Base-by-base conservation (phyloP, 106 monocot species). In the Allium cepa region DNA sequence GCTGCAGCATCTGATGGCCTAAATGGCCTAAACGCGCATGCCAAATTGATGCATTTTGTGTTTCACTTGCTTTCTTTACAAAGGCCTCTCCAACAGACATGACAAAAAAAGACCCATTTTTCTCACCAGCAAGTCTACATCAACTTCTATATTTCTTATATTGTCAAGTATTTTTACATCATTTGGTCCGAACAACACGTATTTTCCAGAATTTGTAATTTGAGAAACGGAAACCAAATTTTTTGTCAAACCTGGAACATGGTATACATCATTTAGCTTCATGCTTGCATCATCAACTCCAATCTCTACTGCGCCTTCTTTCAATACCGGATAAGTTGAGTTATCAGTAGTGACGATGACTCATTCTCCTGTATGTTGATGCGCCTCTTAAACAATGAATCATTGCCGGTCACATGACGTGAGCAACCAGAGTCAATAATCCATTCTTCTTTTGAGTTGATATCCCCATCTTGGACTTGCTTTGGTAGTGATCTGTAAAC, bases 221-320 rank as follows among this genome's bases (percentile, higher is more conserved):
- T 69, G 56, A 69, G 56, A 69, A 69, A 67, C 67, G 53, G 50
- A 69, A 56, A 56, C 28, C 12, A 67, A 26, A 53, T 50, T 69
- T 56, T 69, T 69, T 45, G 26, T 69, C 56, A 69, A 69, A 56
- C 50, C 28, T 69, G 69, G 69, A 69, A 69, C 69, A 69, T 56
- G 56, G 57, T 69, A 69, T 10, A 56, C 69, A 56, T 69, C 69
- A 14, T 69, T 55, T 14, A 69, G 17, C 5, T 28, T 69, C 14
- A 56, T 4, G 17, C 26, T 56, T 69, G 69, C 26, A 55, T 56
- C 56, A 69, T 11, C 55, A 56, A 51, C 26, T 45, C 53, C 69
- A 69, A 69, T 56, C 45, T 26, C 55, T 56, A 69, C 56, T 18
- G 55, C 14, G 7, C 28, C 69, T 53, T 69, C 69, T 69, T 69